phyloP scores from a whole-genome alignment of 768 basidiomycete species.

The Sarcodon sp. region DNA sequence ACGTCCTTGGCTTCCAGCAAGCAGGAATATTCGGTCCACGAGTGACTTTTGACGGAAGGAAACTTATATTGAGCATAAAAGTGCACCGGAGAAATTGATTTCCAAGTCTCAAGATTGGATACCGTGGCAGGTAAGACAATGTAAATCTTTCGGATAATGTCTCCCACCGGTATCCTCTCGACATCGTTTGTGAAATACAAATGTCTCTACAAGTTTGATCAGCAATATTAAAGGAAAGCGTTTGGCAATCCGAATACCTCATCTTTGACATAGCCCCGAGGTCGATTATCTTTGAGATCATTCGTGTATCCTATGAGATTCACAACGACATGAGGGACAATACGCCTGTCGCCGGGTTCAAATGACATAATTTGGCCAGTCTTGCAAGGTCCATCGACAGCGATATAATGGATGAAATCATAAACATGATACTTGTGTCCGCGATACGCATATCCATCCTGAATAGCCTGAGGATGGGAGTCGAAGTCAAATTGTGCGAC shows the following conservation, averaged over 20 bases:
- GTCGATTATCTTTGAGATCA: conserved; percentile 24
- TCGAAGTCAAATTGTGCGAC: conserved; percentile 20
- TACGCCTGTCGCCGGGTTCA: conserved; percentile 5
- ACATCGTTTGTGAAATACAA: conserved; percentile 43
- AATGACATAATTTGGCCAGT: conserved; percentile 41
- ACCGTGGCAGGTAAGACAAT: conserved; percentile 2
- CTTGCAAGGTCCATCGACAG: conserved; percentile 34
- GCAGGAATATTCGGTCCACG: conserved; percentile 19
- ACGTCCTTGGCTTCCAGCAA: conserved; percentile 22
- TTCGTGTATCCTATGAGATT: conserved; percentile 36
- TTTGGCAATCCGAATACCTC: conserved; percentile 27
- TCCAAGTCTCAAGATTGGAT: conserved; percentile 27
- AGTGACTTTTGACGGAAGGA: conserved; percentile 21
- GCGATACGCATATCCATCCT: conserved; percentile 30
- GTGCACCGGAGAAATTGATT: conserved; percentile 37
- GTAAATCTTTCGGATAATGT: conserved; percentile 26
- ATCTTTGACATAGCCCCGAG: conserved; percentile 30
- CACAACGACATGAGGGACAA: conserved; percentile 12
- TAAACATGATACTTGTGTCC: conserved; percentile 42
- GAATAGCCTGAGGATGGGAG: conserved; percentile 14
- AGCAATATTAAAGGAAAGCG: conserved; percentile 2
- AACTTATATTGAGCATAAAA: conserved; percentile 47
- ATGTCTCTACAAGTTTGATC: conserved; percentile 31
- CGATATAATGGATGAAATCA: conserved; percentile 45
- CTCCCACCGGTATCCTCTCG: conserved; percentile 17